Percentiles rank a stretch among this genome's conserved stretches.
These are phyloP conservation scores for Cydonia oblonga DNA, from an alignment of 331 rosid genomes.

Conservation along the genomic window DNA sequence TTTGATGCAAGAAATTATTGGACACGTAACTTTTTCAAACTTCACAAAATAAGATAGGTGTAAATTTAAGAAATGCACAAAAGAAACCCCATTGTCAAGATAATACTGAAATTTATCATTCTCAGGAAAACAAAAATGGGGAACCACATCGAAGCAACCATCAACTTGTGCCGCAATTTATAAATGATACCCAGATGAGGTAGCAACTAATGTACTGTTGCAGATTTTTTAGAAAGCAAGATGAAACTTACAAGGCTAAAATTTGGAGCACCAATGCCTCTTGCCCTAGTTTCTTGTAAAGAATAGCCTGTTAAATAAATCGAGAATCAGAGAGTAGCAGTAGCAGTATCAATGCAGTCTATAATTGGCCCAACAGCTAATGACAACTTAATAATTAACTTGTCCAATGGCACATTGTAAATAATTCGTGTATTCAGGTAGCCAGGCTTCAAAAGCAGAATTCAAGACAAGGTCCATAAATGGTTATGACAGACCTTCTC, in stretches of 20 bases:
- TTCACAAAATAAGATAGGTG: background rate
- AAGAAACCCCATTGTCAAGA: background rate
- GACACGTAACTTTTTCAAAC: background rate
- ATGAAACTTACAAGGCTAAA: conserved; percentile 78
- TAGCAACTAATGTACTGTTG: background rate
- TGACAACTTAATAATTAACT: background rate
- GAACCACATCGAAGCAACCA: background rate
- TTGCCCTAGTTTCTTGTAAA: conserved; percentile 91
- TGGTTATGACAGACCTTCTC: conserved; percentile 55
- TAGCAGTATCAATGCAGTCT: background rate
- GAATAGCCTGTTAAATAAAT: conserved; percentile 62
- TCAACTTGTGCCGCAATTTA: background rate
- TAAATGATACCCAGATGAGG: background rate
- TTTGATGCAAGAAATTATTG: background rate
- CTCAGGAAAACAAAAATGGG: background rate
- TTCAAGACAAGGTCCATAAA: conserved; percentile 11
- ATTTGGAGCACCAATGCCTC: conserved; percentile 92
- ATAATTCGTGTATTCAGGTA: conserved; percentile 7
- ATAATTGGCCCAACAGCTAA: background rate
- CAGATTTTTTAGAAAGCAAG: background rate
- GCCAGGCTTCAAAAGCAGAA: background rate
- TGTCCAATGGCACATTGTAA: background rate
- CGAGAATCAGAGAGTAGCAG: conserved; percentile 10
- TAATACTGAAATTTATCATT: background rate
- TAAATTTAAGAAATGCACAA: background rate